These are phyloP conservation scores for Boechera retrofracta DNA, from an alignment of 345 rosid genomes.

Conservation along the genomic window DNA sequence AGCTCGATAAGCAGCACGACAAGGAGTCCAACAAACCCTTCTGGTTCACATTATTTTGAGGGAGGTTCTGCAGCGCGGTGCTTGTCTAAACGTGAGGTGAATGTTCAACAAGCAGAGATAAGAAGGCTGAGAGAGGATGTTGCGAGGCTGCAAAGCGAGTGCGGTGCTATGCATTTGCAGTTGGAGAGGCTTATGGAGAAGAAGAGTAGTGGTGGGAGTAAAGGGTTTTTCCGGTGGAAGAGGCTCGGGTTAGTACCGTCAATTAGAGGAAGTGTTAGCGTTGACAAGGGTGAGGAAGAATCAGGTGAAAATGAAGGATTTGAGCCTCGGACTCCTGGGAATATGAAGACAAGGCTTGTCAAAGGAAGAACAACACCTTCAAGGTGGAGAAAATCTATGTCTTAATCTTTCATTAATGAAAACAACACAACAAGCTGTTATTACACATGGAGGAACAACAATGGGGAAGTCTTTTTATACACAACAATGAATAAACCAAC, in stretches of 20 bases:
- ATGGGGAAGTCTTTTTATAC: constrained; percentile 28
- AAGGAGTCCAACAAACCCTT: constrained; percentile 59
- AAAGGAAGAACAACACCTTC: constrained; percentile 59
- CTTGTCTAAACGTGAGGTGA: constrained; percentile 71
- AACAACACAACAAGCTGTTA: constrained; percentile 61
- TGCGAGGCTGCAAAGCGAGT: constrained; percentile 67
- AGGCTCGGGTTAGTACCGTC: constrained; percentile 65
- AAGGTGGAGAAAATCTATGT: constrained; percentile 69
- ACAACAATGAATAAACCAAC: constrained; percentile 35
- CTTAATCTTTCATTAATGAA: constrained; percentile 38
- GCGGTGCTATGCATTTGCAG: constrained; percentile 68
- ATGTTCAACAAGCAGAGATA: constrained; percentile 67
- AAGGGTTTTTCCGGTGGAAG: constrained; percentile 83
- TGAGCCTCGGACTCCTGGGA: constrained; percentile 62
- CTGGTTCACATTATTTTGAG: constrained; percentile 49
- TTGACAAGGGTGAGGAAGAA: constrained; percentile 50
- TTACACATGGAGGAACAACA: constrained; percentile 38
- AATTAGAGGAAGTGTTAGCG: constrained; percentile 46
- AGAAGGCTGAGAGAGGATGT: constrained; percentile 73
- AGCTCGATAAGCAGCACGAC: constrained; percentile 61
- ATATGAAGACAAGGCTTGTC: constrained; percentile 67
- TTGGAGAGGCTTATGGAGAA: constrained; percentile 74
- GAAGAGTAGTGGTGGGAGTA: constrained; percentile 75
- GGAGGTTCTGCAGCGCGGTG: constrained; percentile 51
- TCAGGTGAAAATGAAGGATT: constrained; percentile 50